Evolutionary conservation across 2,329 filamentous ascomycete genomes (phyloP).

Genomic region (Arthrobotrys sinensis): DNA sequence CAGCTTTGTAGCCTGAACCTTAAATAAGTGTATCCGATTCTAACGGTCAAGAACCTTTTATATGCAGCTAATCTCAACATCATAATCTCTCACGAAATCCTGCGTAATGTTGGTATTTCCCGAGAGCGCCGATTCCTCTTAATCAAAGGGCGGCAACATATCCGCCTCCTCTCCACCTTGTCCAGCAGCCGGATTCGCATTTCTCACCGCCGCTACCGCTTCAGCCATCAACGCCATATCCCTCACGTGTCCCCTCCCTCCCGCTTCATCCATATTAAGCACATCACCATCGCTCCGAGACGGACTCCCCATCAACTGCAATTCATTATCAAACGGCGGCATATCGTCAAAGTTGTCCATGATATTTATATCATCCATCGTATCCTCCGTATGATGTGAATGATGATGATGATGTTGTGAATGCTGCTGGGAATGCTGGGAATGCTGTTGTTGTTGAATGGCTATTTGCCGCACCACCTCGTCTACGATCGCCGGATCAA

Average conservation of each 20-base stretch:
- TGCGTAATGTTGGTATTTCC: neutral
- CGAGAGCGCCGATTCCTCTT: slow-evolving; percentile 1
- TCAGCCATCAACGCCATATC: slow-evolving; percentile 47
- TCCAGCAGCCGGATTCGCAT: slow-evolving; percentile 5
- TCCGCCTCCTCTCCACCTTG: slow-evolving; percentile 27
- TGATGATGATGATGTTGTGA: slow-evolving; percentile 38
- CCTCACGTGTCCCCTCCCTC: slow-evolving; percentile 18
- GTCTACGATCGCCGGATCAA: slow-evolving; percentile 63
- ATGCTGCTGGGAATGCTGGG: slow-evolving; percentile 33
- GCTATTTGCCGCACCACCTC: slow-evolving; percentile 59
- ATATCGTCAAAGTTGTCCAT: slow-evolving; percentile 56
- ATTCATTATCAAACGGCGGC: slow-evolving; percentile 46
- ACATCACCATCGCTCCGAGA: slow-evolving; percentile 30
- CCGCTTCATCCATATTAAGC: slow-evolving; percentile 34
- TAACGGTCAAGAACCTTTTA: neutral
- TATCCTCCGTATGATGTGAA: slow-evolving; percentile 31
- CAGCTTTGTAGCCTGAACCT: neutral
- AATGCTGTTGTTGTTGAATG: slow-evolving; percentile 49
- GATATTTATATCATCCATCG: slow-evolving; percentile 55
- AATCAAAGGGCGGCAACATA: slow-evolving; percentile 35
- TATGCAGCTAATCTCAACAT: neutral
- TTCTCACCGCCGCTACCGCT: slow-evolving; percentile 11
- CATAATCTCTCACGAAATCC: neutral
- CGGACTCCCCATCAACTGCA: slow-evolving; percentile 46
- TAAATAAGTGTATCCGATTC: neutral